phyloP scores from a whole-genome alignment of 345 rosid genomes.

The Ceriops decandra region DNA sequence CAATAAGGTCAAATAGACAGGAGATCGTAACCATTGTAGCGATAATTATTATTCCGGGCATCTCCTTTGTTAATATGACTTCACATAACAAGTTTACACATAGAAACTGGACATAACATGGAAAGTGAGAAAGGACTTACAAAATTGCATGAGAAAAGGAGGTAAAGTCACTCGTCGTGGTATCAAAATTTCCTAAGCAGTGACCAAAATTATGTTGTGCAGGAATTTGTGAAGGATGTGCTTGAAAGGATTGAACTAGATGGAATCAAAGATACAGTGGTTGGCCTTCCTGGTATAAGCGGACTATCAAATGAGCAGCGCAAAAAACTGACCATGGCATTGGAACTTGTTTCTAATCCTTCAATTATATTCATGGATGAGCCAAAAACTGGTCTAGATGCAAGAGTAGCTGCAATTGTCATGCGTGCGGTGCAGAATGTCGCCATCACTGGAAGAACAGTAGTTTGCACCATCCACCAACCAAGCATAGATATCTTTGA shows the following conservation, averaged over 20 bases:
- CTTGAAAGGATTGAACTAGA: constrained; percentile 50
- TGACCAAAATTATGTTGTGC: constrained; percentile 2
- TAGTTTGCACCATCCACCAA: constrained; percentile 59
- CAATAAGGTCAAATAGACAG: no score
- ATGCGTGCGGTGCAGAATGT: constrained; percentile 56
- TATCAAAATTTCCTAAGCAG: background rate
- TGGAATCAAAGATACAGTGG: constrained; percentile 46
- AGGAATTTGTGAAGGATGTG: constrained; percentile 52
- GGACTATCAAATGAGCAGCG: constrained; percentile 59
- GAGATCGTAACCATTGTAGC: no score
- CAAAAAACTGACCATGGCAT: constrained; percentile 53
- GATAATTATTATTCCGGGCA: no score
- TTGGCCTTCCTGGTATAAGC: constrained; percentile 39
- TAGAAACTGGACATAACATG: no score
- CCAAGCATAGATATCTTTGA: constrained; percentile 61
- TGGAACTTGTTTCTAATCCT: constrained; percentile 58
- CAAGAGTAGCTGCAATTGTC: constrained; percentile 65
- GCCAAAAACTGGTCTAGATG: constrained; percentile 61
- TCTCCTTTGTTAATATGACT: no score
- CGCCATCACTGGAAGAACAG: constrained; percentile 40
- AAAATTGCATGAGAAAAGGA: background rate
- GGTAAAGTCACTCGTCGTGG: background rate
- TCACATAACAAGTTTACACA: no score
- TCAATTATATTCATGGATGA: constrained; percentile 64
- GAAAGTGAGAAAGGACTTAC: no score